Evolutionary conservation across 805 yeast genomes (phyloP), one percentile per base, ranked within the genome.

Genomic region (Schizosaccharomyces cryophilus): DNA sequence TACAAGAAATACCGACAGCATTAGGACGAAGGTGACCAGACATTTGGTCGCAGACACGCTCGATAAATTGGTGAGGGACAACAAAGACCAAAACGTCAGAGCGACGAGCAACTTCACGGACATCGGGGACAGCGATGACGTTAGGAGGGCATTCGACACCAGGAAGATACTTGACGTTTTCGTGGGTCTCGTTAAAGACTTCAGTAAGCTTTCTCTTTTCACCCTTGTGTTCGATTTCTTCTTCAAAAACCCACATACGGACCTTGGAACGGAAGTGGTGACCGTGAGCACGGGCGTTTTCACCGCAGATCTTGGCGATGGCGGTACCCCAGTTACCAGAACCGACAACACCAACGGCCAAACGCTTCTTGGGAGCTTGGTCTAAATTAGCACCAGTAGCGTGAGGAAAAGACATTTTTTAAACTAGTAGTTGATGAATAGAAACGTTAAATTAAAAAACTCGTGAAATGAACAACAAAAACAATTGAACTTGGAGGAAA

Each of bases 191-290:
- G 77, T 93, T 93, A 72, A 93, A 90, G 70, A 88, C 88, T 66
- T 87, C 93, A 35, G 96, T 88, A 68, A 93, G 76, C 17, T 30
- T 40, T 11, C 61, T 17, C 65, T 84, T 85, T 67, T 76, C 72
- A 66, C 94, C 96, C 54, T 55, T 61, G 42, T 60, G 29, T 61
- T 86, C 77, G 61, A 75, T 68, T 64, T 78, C 69, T 73, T 93
- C 98, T 73, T 93, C 90, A 67, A 78, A 87, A 15, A 93, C 98
- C 98, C 98, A 93, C 97, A 93, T 89, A 67, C 84, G 82, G 51
- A 93, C 96, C 62, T 79, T 74, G 64, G 74, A 74, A 63, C 80
- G 77, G 72, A 93, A 93, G 68, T 86, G 73, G 47, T 80, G 77
- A 48, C 89, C 83, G 72, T 87, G 79, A 64, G 79, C 80, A 21